phyloP scores from a whole-genome alignment of 257 asterid genomes.

The Catharanthus roseus region DNA sequence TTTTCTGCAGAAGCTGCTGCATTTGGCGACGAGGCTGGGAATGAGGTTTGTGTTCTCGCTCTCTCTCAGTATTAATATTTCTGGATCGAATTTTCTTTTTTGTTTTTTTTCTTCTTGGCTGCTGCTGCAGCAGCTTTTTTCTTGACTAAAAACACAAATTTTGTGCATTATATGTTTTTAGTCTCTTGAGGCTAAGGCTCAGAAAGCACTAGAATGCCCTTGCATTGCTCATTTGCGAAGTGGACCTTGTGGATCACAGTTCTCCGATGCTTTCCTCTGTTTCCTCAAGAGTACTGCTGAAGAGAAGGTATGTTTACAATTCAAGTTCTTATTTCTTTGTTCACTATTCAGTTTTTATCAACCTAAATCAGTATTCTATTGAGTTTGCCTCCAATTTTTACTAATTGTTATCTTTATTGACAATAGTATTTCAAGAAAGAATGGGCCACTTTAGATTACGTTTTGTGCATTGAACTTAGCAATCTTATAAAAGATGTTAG shows the following conservation, averaged over 20 bases:
- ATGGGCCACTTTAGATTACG: no score
- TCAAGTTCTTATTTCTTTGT: not conserved
- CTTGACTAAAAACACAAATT: not conserved
- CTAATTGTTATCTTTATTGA: not conserved
- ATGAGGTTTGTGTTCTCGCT: conserved; percentile 25
- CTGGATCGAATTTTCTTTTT: not conserved
- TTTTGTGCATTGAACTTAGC: not conserved
- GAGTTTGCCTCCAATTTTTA: not conserved
- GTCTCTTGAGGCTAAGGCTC: conserved; percentile 68
- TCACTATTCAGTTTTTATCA: not conserved
- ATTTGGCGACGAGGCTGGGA: conserved; percentile 46
- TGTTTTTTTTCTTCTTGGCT: not conserved
- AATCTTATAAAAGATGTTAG: no score
- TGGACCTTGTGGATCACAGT: conserved; percentile 79
- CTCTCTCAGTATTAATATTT: not conserved
- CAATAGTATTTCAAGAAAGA: not conserved
- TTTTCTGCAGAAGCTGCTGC: conserved; percentile 70
- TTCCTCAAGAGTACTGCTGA: conserved; percentile 86
- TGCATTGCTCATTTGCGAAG: conserved; percentile 65
- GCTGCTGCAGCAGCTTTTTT: not conserved
- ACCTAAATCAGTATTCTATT: not conserved
- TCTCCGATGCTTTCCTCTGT: conserved; percentile 82
- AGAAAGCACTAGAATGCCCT: conserved; percentile 86
- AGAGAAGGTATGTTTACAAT: conserved; percentile 55
- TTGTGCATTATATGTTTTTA: conserved; percentile 7